Percentiles rank a stretch among this genome's conserved stretches.
phyloP scores from a whole-genome alignment of 345 rosid genomes.

The Populus tremula region DNA sequence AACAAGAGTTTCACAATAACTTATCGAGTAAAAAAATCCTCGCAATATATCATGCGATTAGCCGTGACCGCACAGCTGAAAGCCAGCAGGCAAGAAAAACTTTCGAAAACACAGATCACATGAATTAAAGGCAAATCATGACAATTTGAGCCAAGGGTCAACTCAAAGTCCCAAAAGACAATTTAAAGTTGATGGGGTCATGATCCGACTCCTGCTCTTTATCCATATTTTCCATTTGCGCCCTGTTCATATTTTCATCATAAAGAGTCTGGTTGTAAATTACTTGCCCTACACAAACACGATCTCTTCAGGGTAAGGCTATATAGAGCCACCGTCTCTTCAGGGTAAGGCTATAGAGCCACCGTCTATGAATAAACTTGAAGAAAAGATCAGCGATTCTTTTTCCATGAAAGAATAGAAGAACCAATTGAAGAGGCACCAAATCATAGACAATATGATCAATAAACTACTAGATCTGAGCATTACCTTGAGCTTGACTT shows the following conservation, averaged over 20 bases:
- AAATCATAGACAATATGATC: neutral
- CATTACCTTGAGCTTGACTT: constrained; percentile 47
- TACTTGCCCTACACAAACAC: neutral
- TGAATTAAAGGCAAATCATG: neutral
- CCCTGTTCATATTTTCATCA: neutral
- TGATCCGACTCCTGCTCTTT: neutral
- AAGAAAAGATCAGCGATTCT: neutral
- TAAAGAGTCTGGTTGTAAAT: neutral
- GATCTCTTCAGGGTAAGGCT: too few relatives aligned
- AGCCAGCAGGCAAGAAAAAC: neutral
- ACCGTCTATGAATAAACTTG: neutral
- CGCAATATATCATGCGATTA: neutral
- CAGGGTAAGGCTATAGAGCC: too few relatives aligned
- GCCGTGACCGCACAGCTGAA: neutral
- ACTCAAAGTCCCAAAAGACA: neutral
- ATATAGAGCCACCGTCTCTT: too few relatives aligned
- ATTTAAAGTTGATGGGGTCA: neutral
- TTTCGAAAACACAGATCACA: neutral
- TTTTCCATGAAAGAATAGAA: neutral
- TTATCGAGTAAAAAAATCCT: neutral
- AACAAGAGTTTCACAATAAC: neutral
- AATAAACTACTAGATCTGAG: neutral
- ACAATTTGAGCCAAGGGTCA: neutral
- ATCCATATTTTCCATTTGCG: neutral
- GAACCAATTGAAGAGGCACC: neutral